Evolutionary conservation across 192 early-diverging fungal species (phyloP).

Genomic region (Linnemannia schmuckeri): DNA sequence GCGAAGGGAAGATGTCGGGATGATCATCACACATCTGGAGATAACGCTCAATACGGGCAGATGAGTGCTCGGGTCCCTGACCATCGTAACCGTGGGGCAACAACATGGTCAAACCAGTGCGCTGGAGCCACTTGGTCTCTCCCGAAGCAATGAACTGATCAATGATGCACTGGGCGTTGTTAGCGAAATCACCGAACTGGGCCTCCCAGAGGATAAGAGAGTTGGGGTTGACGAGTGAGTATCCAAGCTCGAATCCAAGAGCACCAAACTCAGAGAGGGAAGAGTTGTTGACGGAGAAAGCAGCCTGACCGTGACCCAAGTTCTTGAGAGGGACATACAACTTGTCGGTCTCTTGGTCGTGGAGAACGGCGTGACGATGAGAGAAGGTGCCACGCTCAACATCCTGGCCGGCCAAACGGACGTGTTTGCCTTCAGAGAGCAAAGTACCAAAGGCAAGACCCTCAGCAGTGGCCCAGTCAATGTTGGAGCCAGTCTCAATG

Average conservation of each 20-base stretch:
- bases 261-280: constrained; percentile 96
- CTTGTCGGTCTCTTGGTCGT: constrained; percentile 92
- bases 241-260: constrained; percentile 97
- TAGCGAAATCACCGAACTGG: constrained; percentile 99
- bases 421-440: constrained; percentile 91
- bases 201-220: constrained; percentile 97
- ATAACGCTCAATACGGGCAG: constrained; percentile 94
- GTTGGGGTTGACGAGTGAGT: constrained; percentile 95
- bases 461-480: constrained; percentile 98
- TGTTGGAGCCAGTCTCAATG: constrained; percentile 80
- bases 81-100: constrained; percentile 99
- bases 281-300: constrained; percentile 94
- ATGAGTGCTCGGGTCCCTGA: constrained; percentile 98
- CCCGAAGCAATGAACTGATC: constrained; percentile 97
- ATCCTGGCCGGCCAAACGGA: constrained; percentile 96
- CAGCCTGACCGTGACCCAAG: constrained; percentile 88
- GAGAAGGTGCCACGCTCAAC: constrained; percentile 99
- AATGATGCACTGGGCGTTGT: constrained; percentile 97
- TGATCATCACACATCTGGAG: constrained; percentile 97
- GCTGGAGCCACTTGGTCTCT: constrained; percentile 98
- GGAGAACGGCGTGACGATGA: constrained; percentile 96
- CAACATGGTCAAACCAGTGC: constrained; percentile 93
- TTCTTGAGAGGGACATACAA: constrained; percentile 89
- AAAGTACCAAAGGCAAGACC: constrained; percentile 93
- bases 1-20: constrained; percentile 83